A percentile compares a stretch with the other conserved stretches of the same genome.
Evolutionary conservation across 1,139 yeast genomes (phyloP).

Genomic region (Zygosaccharomyces pseudobailii): DNA sequence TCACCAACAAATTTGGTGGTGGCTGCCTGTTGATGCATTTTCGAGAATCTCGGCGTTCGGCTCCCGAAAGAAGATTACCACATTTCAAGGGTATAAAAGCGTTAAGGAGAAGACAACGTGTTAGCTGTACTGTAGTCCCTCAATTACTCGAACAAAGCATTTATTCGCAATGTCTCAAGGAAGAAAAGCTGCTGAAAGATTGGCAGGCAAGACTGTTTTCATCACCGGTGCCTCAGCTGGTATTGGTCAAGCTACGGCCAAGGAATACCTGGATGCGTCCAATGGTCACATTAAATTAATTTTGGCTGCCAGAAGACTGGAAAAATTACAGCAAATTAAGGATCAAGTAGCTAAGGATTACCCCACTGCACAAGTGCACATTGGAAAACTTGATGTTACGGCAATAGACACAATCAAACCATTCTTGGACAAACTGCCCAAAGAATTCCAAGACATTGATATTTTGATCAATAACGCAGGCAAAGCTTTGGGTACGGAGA

Average conservation of each 20-base stretch:
- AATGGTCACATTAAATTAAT: constrained; percentile 62
- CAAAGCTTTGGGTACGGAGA: constrained; percentile 64
- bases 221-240: constrained; percentile 47
- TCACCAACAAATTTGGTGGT: background rate
- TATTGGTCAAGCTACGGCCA: constrained; percentile 74
- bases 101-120: background rate
- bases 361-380: constrained; percentile 47
- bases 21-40: background rate
- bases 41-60: background rate
- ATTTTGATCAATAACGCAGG: constrained; percentile 81
- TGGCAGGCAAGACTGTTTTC: constrained; percentile 41
- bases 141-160: background rate
- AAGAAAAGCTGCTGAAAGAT: constrained; percentile 37
- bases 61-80: background rate
- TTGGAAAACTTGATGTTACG: constrained; percentile 59
- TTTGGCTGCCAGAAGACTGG: constrained; percentile 65
- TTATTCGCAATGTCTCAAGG: constrained; percentile 37
- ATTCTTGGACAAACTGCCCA: constrained; percentile 48
- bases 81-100: background rate
- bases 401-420: constrained; percentile 46
- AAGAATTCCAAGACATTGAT: constrained; percentile 54
- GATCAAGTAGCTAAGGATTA: constrained; percentile 41
- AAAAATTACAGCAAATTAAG: constrained; percentile 47
- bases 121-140: too few relatives aligned
- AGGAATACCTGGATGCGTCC: constrained; percentile 64